Percentiles rank a stretch among this genome's conserved stretches.
phyloP scores from a whole-genome alignment of 495 filamentous ascomycete species.

The Tuber melanosporum region DNA sequence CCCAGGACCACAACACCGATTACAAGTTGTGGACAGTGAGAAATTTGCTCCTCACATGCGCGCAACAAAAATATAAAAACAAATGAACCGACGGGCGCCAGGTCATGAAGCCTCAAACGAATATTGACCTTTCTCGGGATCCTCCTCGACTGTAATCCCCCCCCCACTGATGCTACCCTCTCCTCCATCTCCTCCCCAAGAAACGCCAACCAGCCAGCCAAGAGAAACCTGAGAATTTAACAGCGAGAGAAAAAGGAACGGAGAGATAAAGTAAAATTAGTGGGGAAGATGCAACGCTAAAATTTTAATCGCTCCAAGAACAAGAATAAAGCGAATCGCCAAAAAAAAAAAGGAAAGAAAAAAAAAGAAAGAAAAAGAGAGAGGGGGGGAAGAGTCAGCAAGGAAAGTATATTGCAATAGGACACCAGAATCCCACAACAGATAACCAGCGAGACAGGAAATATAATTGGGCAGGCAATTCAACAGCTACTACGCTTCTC shows the following conservation, averaged over 20 bases:
- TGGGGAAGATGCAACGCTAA: slow-evolving; percentile 37
- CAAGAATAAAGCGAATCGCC: slow-evolving; percentile 14
- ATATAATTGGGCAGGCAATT: slow-evolving; percentile 11
- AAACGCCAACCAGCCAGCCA: slow-evolving; percentile 17
- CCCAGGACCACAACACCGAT: not conserved
- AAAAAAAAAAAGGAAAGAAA: slow-evolving; percentile 17
- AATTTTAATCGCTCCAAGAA: slow-evolving; percentile 29
- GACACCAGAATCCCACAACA: slow-evolving; percentile 14
- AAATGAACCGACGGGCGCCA: not conserved
- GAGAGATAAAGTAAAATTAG: slow-evolving; percentile 8
- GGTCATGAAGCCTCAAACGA: not conserved
- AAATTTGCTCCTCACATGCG: not conserved
- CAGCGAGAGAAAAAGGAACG: slow-evolving; percentile 9
- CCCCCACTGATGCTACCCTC: not conserved
- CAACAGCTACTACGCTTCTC: slow-evolving; percentile 15
- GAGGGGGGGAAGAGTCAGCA: not conserved
- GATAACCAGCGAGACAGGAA: not conserved
- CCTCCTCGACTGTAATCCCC: not conserved
- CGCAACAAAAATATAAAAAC: not conserved
- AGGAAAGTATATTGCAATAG: slow-evolving; percentile 4
- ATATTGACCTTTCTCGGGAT: not conserved
- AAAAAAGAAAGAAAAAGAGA: slow-evolving; percentile 16
- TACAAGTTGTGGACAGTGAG: not conserved
- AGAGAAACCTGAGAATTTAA: slow-evolving; percentile 16
- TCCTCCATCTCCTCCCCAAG: slow-evolving; percentile 18